Base-by-base conservation (phyloP, 352 stramenopile species). In the Peronospora belbahrii region DNA sequence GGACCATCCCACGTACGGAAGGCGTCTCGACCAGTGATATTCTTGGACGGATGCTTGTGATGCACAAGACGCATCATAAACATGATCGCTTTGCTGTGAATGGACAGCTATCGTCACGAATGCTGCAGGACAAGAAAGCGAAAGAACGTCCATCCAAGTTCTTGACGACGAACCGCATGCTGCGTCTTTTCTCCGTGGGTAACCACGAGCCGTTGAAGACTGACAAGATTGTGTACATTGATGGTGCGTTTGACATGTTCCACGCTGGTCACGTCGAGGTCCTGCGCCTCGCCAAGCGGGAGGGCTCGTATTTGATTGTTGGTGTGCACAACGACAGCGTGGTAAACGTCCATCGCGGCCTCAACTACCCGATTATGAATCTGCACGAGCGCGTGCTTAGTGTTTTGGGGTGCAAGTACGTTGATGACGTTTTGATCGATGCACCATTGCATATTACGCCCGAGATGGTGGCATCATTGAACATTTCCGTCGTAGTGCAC, bases 201-300 rank as follows among this genome's bases (percentile, higher is more conserved):
- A 87, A 92, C 61, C 78, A 86, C 48, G 78, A 91, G 55, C 94
- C 96, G 3, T 76, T 72, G 46, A 84, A 87, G 46, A 74, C 66
- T 30, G 95, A 96, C 70, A 83, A 74, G 34, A 77, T 99, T 19
- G 93, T 99, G 56, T 99, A 99, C 71, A 97, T 99, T 48, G 94
- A 98, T 69, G 96, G 96, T 41, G 83, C 88, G 15, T 99, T 95
- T 70, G 96, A 99, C 70, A 97, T 99, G 87, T 99, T 99, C 75
- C 96, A 99, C 69, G 85, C 90, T 13, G 96, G 95, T 41, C 95
- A 99, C 65, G 92, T 99, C 11, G 83, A 95, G 50, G 94, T 98
- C 42, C 62, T 99, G 24, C 95, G 97, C 74, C 73, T 82, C 10
- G 90, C 91, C 6, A 96, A 95, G 49, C 59, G 88, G 54, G 64